A percentile compares a stretch with the other conserved stretches of the same genome.
phyloP scores from a whole-genome alignment of 805 yeast species.

The Nakazawaea wickerhamii region DNA sequence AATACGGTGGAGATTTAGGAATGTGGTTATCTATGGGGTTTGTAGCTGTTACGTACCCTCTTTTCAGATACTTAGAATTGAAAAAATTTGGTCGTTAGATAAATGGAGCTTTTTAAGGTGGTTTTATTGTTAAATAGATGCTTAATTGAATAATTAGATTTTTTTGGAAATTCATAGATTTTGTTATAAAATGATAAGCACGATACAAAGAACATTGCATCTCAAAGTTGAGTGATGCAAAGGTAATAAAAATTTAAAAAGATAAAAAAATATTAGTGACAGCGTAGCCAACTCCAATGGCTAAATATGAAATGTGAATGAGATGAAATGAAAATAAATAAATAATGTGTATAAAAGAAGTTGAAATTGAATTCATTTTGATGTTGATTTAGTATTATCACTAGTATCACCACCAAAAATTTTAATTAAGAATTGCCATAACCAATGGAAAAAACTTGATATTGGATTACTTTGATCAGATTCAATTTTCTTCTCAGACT shows the following conservation, averaged over 20 bases:
- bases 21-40: conserved; percentile 75
- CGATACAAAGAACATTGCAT: no score
- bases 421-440: conserved; percentile 1
- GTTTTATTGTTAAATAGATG: not conserved
- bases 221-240: no score
- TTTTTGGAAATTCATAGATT: not conserved
- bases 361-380: not conserved
- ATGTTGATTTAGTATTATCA: not conserved
- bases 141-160: not conserved
- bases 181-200: no score
- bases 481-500: conserved; percentile 1
- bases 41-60: conserved; percentile 59
- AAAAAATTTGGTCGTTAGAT: conserved; percentile 43
- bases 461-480: conserved; percentile 1
- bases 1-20: conserved; percentile 73
- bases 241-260: no score
- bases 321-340: no score
- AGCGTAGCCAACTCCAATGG: no score
- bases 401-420: conserved; percentile 6
- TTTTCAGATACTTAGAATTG: conserved; percentile 60
- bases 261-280: not conserved
- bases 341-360: no score
- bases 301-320: not conserved
- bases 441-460: conserved; percentile 4
- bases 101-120: no score